These are phyloP conservation scores for Quercus aquifolioides DNA, from an alignment of 306 rosid genomes.

Conservation along the genomic window DNA sequence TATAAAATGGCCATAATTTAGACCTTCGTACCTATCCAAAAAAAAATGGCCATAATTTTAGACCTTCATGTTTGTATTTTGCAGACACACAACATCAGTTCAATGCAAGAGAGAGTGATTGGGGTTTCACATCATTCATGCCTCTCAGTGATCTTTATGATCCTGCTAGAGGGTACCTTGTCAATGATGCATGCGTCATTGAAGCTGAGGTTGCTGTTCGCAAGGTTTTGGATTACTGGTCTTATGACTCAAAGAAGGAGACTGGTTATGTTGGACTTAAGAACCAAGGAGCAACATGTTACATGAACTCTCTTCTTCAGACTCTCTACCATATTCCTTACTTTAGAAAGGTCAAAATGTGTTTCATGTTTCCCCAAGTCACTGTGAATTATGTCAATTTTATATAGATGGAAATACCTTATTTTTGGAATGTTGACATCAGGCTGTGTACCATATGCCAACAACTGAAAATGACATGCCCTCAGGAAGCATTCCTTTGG, in stretches of 20 bases:
- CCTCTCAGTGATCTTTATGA: conserved; percentile 82
- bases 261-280: conserved; percentile 93
- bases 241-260: conserved; percentile 90
- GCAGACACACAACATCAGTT: conserved; percentile 90
- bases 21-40: too few relatives aligned
- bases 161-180: conserved; percentile 70
- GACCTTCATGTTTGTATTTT: conserved; percentile 24
- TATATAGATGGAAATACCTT: conserved; percentile 15
- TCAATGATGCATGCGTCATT: conserved; percentile 65
- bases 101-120: conserved; percentile 83
- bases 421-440: conserved; percentile 21
- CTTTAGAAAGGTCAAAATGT: conserved; percentile 71
- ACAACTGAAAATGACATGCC: conserved; percentile 97
- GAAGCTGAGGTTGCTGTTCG: conserved; percentile 93
- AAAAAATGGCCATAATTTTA: not conserved
- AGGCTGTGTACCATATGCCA: conserved; percentile 98
- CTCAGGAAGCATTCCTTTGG: conserved; percentile 91
- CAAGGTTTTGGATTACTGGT: conserved; percentile 76
- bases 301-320: conserved; percentile 96
- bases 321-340: conserved; percentile 88
- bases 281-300: conserved; percentile 98
- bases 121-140: conserved; percentile 94
- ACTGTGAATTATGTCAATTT: not conserved
- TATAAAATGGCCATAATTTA: too few relatives aligned
- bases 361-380: conserved; percentile 2